phyloP scores from a whole-genome alignment of 768 basidiomycete species.

The Phlebiopsis gigantea region DNA sequence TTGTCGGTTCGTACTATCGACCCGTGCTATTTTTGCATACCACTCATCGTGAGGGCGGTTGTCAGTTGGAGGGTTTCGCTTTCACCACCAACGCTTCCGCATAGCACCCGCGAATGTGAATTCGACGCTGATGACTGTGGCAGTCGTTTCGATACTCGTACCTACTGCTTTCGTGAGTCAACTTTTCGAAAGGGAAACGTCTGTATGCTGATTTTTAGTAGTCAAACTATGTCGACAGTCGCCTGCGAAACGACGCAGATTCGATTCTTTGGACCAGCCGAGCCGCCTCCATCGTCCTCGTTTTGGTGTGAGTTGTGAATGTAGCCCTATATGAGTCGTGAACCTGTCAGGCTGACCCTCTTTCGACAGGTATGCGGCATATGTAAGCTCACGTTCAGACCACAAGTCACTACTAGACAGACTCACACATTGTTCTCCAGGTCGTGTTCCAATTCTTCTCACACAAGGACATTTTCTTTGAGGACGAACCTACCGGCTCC shows the following conservation, averaged over 20 bases:
- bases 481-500: neutral
- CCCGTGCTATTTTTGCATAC: neutral
- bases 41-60: neutral
- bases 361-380: conserved; percentile 25
- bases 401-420: neutral
- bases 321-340: neutral
- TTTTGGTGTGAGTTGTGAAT: conserved; percentile 37
- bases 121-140: conserved; percentile 28
- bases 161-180: conserved; percentile 33
- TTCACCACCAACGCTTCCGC: conserved; percentile 47
- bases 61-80: conserved; percentile 41
- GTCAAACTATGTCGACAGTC: conserved; percentile 34
- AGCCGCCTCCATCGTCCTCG: conserved; percentile 41
- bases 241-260: conserved; percentile 34
- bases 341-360: neutral
- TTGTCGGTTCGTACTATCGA: conserved; percentile 12
- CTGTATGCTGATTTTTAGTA: conserved; percentile 9
- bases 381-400: conserved; percentile 14
- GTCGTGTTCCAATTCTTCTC: conserved; percentile 52
- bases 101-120: conserved; percentile 42
- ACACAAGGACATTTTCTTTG: conserved; percentile 38
- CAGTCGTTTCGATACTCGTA: conserved; percentile 32
- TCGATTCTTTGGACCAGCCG: conserved; percentile 40
- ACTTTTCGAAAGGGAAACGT: conserved; percentile 6
- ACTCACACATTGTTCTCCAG: conserved; percentile 23